These are phyloP conservation scores for Fraxinus paxiana DNA, from an alignment of 305 asterid genomes.

Conservation along the genomic window DNA sequence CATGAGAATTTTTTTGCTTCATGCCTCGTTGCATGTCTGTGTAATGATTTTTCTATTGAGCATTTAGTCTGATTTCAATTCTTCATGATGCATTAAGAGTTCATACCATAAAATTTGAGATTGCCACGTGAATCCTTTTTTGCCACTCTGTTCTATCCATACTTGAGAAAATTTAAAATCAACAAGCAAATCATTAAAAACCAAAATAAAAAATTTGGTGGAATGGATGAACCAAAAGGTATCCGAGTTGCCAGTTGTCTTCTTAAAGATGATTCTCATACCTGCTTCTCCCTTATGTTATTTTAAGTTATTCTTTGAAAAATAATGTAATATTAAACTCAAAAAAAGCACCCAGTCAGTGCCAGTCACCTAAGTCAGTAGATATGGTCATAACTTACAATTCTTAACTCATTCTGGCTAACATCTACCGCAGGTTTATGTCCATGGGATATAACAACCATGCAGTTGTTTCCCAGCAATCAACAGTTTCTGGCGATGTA, in stretches of 20 bases:
- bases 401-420: not conserved
- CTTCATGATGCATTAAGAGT: not conserved
- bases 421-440: slow-evolving; percentile 23
- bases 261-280: not conserved
- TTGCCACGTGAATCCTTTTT: not conserved
- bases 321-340: not conserved
- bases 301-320: not conserved
- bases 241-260: not conserved
- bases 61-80: not conserved
- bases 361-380: not conserved
- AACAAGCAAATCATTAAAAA: not conserved
- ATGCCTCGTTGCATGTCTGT: not conserved
- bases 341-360: not conserved
- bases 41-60: not conserved
- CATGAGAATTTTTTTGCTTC: not conserved
- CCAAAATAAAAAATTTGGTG: not conserved
- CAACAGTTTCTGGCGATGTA: slow-evolving; percentile 28
- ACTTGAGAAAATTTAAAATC: not conserved
- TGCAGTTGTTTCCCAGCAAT: slow-evolving; percentile 26
- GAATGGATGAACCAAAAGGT: not conserved
- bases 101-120: not conserved
- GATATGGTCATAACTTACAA: not conserved
- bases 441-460: slow-evolving; percentile 31
- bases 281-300: not conserved
- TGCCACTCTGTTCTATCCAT: not conserved